Conservation (phyloP, 2,329 filamentous ascomycete species). For the Alternaria triticimaculans region DNA sequence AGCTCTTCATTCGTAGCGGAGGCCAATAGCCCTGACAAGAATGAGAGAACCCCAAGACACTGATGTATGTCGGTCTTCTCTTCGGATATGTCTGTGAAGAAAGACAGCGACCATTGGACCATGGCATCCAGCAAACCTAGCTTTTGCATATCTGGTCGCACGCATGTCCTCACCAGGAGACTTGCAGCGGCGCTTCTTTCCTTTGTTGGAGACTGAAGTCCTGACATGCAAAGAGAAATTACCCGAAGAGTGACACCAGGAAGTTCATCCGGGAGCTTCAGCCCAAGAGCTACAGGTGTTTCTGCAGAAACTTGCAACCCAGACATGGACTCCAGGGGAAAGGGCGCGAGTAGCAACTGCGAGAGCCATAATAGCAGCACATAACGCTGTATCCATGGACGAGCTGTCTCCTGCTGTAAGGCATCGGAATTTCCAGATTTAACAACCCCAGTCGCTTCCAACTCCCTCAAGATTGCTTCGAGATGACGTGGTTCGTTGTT, state of each 20-base stretch:
- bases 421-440: constrained; percentile 17
- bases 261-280: constrained; percentile 65
- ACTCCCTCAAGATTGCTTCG: constrained; percentile 76
- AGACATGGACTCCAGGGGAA: constrained; percentile 88
- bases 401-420: constrained; percentile 23
- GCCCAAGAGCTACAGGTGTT: constrained; percentile 45
- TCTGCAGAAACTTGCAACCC: constrained; percentile 44
- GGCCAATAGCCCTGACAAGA: constrained; percentile 75
- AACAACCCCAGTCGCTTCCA: constrained; percentile 65
- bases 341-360: constrained; percentile 70
- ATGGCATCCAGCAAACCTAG: constrained; percentile 73
- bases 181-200: constrained; percentile 87
- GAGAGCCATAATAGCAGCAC: constrained; percentile 81
- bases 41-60: constrained; percentile 79
- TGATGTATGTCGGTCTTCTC: constrained; percentile 68
- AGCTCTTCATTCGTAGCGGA: constrained; percentile 78
- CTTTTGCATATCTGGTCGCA: constrained; percentile 86
- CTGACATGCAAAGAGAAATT: constrained; percentile 72
- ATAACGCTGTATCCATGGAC: constrained; percentile 84
- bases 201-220: constrained; percentile 78
- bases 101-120: constrained; percentile 72
- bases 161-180: constrained; percentile 80
- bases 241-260: constrained; percentile 75
- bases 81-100: constrained; percentile 58
- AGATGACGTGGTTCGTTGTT: constrained; percentile 88